Conservation (phyloP, 2,329 filamentous ascomycete genomes). For the Fusarium transvaalense region DNA sequence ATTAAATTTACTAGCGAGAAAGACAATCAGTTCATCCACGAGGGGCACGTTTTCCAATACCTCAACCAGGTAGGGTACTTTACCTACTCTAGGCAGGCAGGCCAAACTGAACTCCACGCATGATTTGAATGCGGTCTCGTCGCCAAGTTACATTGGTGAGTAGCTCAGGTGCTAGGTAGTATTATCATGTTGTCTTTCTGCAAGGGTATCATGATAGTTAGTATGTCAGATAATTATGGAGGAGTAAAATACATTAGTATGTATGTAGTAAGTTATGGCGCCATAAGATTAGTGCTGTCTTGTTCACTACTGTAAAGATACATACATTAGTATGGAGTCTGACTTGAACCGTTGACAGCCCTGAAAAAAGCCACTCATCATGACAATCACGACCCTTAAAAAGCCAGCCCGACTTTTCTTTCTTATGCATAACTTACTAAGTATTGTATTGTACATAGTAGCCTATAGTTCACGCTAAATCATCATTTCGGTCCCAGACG, state of each 20-base stretch:
- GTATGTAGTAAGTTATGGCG: too few species aligned
- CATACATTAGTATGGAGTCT: not conserved
- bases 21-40: conserved; percentile 40
- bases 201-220: conserved; percentile 14
- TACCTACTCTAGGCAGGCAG: too few species aligned
- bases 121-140: conserved; percentile 41
- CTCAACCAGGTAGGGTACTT: conserved; percentile 7
- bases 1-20: conserved; percentile 13
- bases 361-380: conserved; percentile 25
- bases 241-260: not conserved
- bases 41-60: conserved; percentile 18
- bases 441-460: too few species aligned
- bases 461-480: conserved; percentile 5
- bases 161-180: not conserved
- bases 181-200: not conserved
- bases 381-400: conserved; percentile 7
- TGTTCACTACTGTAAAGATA: too few species aligned
- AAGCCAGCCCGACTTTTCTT: conserved; percentile 1
- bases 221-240: conserved; percentile 7
- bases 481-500: conserved; percentile 15
- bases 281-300: not conserved
- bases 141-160: conserved; percentile 1
- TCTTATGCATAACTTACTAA: conserved; percentile 7
- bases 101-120: conserved; percentile 47
- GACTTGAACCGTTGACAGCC: not conserved